Evolutionary conservation across 1,284 basidiomycete species (phyloP), one percentile per base, ranked within the genome.

Genomic region (Takashimella tepidaria): DNA sequence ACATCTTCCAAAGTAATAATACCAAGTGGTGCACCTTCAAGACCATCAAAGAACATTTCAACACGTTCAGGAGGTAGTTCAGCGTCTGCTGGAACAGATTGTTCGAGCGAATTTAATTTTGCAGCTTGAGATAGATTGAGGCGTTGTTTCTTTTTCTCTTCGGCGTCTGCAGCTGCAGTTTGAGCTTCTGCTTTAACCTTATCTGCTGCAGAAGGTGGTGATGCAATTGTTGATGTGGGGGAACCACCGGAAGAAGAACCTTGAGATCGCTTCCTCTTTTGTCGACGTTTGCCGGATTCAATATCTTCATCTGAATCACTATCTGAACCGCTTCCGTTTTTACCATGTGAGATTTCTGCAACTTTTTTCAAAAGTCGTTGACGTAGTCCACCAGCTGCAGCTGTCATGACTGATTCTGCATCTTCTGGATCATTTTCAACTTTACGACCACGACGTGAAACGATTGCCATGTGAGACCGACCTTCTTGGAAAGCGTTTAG

Each of bases 1-100:
- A 95, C 89, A 61, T 95, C 91, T 72, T 95, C 92, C 2, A 95
- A 80, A 1, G 92, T 95, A 61, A 95, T 93, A 69, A 95, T 91
- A 55, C 92, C 92, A 22, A 95, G 78, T 1, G 90, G 90, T 81
- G 85, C 69, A 85, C 87, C 69, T 53, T 72, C 69, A 46, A 88
- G 81, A 48, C 80, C 81, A 76, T 86, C 84, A 66, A 89, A 76
- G 74, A 90, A 88, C 81, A 86, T 83, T 26, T 84, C 82, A 22
- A 86, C 86, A 47, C 81, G 81, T 59, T 82, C 81, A 63, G 85
- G 83, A 3, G 83, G 80, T 50, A 92, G 72, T 49, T 88, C 84
- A 23, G 87, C 89, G 76, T 89, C 89, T 45, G 85, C 86, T 47
- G 87, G 88, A 81, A 89, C 88, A 59, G 79, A 84, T 73, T 92